Base-by-base conservation (phyloP, 2,329 filamentous ascomycete species). In the Paracamarosporium sp. region DNA sequence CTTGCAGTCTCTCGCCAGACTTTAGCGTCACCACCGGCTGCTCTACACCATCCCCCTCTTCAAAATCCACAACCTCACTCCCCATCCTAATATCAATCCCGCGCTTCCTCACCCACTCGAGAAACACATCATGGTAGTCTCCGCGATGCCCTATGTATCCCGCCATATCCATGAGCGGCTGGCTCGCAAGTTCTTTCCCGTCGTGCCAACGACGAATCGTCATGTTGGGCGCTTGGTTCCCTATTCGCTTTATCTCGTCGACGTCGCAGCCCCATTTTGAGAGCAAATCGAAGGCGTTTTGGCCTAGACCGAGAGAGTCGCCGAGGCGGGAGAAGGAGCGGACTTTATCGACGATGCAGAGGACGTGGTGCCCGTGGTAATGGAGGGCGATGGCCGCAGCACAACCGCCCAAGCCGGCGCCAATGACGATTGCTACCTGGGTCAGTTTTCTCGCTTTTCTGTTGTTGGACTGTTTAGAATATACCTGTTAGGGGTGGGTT, bases 101-200 rank as follows among this genome's bases (percentile, higher is more conserved):
- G 17, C 63, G 30, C n/a, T 44, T 22, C 12, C 52, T 22, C 12
- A 67, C 64, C 64, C 64, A 67, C 28, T 57, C 43, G n/a, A 67
- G 57, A 35, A 67, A 67, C 15, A 59, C 53, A 35, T 65, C 62
- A 41, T 67, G 64, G 30, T 67, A 67, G 36, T 67, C 64, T 1
- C 64, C 64, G 5, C 64, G 55, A 40, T 67, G 64, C 2, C 64
- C 64, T 27, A 67, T 67, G 31, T 67, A 67, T 3, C 64, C 64
- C 17, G 80, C 80, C 81, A 82, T 82, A 67, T 82, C 80, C 80
- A 82, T 82, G 33, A 83, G 67, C 9, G 80, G 79, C 64, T 83
- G 80, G 53, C 76, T 74, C 0, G 79, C 80, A 3, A 82, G 68
- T 25, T 80, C 73, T 65, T 80, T 80, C 7, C 81, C 81, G 62